Evolutionary conservation across 2,329 filamentous ascomycete species (phyloP), one percentile per base, ranked within the genome.

Genomic region (Trichoderma gracile): DNA sequence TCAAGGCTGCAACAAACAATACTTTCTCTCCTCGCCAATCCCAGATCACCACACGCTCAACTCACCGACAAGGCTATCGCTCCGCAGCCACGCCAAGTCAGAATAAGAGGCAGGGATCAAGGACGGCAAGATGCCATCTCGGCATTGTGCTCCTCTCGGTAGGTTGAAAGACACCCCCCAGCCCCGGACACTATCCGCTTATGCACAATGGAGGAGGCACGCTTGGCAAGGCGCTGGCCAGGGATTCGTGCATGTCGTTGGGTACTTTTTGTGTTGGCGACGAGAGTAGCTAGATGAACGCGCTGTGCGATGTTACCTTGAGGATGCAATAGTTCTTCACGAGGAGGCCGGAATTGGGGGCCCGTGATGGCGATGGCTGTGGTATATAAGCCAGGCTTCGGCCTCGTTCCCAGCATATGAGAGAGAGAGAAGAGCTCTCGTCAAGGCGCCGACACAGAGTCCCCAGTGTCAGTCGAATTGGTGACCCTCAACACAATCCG

Each of bases 291-390:
- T 53, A 54, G 38, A 27, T 21, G 59, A 19, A 40, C 47, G 53
- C 38, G 12, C 46, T 53, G 59, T 53, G 38, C 53, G 59, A 62
- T 62, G 42, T 38, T 15, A 62, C 59, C 59, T 38, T 54, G 59
- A 19, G 40, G 46, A 43, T 62, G 46, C 49, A 54, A 53, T 54
- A 54, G 47, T 45, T 62, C 49, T 62, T 54, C 19, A 46, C 15
- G 33, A 17, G 30, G 27, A 40, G 33, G 27, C 12, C 40, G 19
- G 47, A 25, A 38, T 19, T 8, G 14, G n/a, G 30, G 5, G 43
- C 19, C 23, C n/a, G 25, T 15, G 53, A 10, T 30, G 21, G 40
- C 23, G 33, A 9, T 2, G 9, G n/a, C n/a, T 1, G 30, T 30
- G 25, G n/a, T 63, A 63, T 56, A 63, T 63, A 63, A 49, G 40